These are phyloP conservation scores for Amylocarpus encephaloides DNA, from an alignment of 2,329 filamentous ascomycete species.

Conservation along the genomic window DNA sequence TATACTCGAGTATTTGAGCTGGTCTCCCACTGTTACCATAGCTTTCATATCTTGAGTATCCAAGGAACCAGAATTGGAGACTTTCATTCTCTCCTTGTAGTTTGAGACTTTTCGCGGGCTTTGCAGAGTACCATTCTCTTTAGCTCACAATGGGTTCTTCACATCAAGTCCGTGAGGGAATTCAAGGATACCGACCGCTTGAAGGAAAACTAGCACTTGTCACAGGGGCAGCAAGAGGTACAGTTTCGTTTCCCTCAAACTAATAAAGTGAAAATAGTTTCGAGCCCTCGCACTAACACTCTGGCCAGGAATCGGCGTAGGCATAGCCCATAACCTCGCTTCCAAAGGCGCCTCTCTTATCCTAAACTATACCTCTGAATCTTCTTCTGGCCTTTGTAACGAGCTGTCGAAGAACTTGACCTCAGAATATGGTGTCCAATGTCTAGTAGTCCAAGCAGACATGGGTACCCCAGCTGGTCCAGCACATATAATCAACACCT, in stretches of 20 bases:
- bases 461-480: conserved; percentile 57
- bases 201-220: conserved; percentile 74
- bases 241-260: neutral
- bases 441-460: conserved; percentile 63
- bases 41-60: neutral
- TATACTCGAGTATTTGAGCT: neutral
- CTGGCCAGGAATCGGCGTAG: conserved; percentile 59
- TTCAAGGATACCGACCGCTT: conserved; percentile 33
- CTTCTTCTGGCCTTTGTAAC: conserved; percentile 45
- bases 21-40: neutral
- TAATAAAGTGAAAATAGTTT: neutral
- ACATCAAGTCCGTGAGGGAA: conserved; percentile 10
- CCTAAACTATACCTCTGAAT: conserved; percentile 60
- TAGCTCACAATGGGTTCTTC: conserved; percentile 8
- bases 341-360: conserved; percentile 58
- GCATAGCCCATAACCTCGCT: conserved; percentile 62
- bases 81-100: neutral
- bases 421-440: conserved; percentile 50
- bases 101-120: neutral
- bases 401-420: conserved; percentile 51
- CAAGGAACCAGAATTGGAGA: neutral
- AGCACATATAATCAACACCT: conserved; percentile 49
- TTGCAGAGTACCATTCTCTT: neutral
- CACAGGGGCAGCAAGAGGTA: conserved; percentile 74
- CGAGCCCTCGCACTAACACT: neutral